These are phyloP conservation scores for Bipolaris gigantea DNA, from an alignment of 2,329 filamentous ascomycete genomes.

Conservation along the genomic window DNA sequence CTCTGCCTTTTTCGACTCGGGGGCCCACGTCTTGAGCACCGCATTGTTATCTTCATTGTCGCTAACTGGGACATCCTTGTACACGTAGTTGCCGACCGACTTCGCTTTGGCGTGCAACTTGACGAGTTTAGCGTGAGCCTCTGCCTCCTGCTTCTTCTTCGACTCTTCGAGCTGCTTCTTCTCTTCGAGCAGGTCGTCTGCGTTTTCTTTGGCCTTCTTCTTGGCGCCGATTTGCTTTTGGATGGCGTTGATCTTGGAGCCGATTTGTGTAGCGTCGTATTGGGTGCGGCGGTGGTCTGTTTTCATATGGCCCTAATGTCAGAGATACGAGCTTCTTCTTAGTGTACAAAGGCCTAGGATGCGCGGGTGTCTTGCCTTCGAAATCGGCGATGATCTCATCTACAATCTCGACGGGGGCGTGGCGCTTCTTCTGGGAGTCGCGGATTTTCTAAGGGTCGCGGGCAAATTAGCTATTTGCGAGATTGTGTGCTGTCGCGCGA, in stretches of 20 bases:
- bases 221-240: conserved; percentile 89
- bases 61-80: conserved; percentile 81
- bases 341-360: too few relatives aligned
- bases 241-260: conserved; percentile 80
- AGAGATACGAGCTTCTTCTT: too few relatives aligned
- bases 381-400: conserved; percentile 88
- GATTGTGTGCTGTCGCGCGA: background rate
- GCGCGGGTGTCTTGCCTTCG: conserved; percentile 56
- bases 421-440: conserved; percentile 83
- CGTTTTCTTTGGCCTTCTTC: conserved; percentile 90
- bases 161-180: conserved; percentile 78
- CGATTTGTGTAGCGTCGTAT: conserved; percentile 78
- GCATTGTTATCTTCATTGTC: conserved; percentile 88
- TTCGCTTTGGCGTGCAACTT: conserved; percentile 76
- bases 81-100: conserved; percentile 87
- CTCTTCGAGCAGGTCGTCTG: conserved; percentile 74
- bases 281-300: conserved; percentile 74
- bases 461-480: background rate
- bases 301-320: background rate
- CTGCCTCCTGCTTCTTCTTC: conserved; percentile 77
- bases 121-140: conserved; percentile 73
- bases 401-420: conserved; percentile 78
- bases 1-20: conserved; percentile 71
- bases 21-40: conserved; percentile 76
- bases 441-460: conserved; percentile 64